Percentiles rank a stretch among this genome's conserved stretches.
phyloP scores from a whole-genome alignment of 2,329 filamentous ascomycete genomes.

The Microcyclosporella mali region DNA sequence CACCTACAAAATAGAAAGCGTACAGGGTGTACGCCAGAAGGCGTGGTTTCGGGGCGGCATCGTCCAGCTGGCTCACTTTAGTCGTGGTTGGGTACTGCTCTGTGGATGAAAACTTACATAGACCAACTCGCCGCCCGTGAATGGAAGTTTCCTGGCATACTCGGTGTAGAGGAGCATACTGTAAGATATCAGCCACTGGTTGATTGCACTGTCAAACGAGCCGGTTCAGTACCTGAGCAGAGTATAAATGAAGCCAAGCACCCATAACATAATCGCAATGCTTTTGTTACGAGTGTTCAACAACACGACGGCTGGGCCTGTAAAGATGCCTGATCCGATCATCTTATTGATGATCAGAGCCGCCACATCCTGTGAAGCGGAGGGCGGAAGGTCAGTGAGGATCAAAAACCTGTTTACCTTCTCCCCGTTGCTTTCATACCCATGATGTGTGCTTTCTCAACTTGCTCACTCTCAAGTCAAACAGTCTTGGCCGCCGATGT shows the following conservation, averaged over 20 bases:
- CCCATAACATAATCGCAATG: constrained; percentile 10
- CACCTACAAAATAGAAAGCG: constrained; percentile 12
- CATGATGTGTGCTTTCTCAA: too few relatives aligned
- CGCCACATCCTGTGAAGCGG: constrained; percentile 14
- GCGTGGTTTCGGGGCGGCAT: too few relatives aligned
- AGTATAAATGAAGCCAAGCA: constrained; percentile 11
- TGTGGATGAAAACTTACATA: constrained; percentile 4
- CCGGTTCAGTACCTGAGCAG: constrained; percentile 5
- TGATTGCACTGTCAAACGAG: neutral
- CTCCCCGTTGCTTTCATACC: too few relatives aligned
- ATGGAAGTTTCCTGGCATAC: constrained; percentile 10
- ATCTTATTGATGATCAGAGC: constrained; percentile 20
- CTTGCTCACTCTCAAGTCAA: neutral
- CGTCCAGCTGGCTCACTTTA: too few relatives aligned
- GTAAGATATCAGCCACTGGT: neutral
- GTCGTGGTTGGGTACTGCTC: too few relatives aligned
- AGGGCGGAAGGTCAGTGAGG: constrained; percentile 3
- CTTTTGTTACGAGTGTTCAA: constrained; percentile 11
- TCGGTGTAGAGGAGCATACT: constrained; percentile 14
- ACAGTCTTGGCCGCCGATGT: neutral
- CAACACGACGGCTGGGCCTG: constrained; percentile 9
- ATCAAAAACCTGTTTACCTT: too few relatives aligned
- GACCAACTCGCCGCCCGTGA: constrained; percentile 14
- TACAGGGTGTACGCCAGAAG: constrained; percentile 10
- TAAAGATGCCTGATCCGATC: constrained; percentile 19